These are phyloP conservation scores for Boeremia lycopersici DNA, from an alignment of 2,329 filamentous ascomycete species.

Conservation along the genomic window DNA sequence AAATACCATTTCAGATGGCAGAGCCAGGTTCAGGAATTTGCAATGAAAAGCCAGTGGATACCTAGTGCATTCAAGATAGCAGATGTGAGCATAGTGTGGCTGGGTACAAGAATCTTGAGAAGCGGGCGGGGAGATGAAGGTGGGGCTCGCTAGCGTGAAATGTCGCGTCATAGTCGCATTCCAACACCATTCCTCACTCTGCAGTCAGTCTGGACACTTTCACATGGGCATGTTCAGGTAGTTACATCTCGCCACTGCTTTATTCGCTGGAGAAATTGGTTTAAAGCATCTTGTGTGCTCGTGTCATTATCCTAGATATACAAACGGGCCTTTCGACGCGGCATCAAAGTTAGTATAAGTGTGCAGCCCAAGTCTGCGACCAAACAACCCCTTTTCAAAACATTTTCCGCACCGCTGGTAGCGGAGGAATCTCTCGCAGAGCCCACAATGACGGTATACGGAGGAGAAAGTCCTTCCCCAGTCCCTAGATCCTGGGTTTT, in stretches of 20 bases:
- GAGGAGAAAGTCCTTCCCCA: neutral
- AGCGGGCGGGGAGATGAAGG: neutral
- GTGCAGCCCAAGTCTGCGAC: neutral
- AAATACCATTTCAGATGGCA: neutral
- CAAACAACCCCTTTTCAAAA: neutral
- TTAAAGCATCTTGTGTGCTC: neutral
- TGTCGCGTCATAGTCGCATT: neutral
- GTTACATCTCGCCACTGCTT: neutral
- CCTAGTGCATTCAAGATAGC: no score
- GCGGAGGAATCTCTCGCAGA: neutral
- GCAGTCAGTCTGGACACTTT: neutral
- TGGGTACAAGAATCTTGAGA: no score
- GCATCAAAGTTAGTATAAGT: neutral
- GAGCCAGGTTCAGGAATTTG: no score
- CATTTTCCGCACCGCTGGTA: neutral
- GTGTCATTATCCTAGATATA: neutral
- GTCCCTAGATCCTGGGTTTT: constrained; percentile 3
- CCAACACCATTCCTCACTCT: neutral
- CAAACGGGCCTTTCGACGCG: neutral
- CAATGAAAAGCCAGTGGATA: no score
- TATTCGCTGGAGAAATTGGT: neutral
- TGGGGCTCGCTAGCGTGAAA: neutral
- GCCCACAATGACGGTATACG: constrained; percentile 1
- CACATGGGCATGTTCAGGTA: no score
- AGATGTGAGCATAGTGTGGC: no score